These are phyloP conservation scores for Alternaria dauci DNA, from an alignment of 2,329 filamentous ascomycete species.

Conservation along the genomic window DNA sequence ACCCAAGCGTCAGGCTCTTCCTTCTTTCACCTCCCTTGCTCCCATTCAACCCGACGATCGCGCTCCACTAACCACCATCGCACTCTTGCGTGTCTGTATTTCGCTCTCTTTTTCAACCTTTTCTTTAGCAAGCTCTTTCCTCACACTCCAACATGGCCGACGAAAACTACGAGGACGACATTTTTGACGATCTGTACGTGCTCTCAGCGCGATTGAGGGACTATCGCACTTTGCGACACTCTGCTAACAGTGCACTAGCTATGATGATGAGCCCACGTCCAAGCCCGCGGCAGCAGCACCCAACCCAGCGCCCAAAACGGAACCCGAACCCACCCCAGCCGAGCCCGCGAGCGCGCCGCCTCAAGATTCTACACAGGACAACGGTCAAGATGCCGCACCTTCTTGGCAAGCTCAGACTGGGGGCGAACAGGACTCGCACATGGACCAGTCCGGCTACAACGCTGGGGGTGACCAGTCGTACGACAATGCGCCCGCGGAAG, in stretches of 20 bases:
- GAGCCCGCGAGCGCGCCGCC: slow-evolving; percentile 29
- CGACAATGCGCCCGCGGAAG: slow-evolving; percentile 43
- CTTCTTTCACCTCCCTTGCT: slow-evolving; percentile 21
- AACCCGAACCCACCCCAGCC: slow-evolving; percentile 32
- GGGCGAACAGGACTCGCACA: slow-evolving; percentile 39
- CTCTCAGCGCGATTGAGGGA: slow-evolving; percentile 5
- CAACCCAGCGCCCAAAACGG: slow-evolving; percentile 25
- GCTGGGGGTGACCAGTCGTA: slow-evolving; percentile 42
- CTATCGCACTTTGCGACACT: background rate
- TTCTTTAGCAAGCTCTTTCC: background rate
- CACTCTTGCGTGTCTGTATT: background rate
- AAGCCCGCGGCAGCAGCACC: slow-evolving; percentile 40
- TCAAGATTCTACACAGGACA: slow-evolving; percentile 26
- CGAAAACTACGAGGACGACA: slow-evolving; percentile 89
- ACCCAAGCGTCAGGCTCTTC: slow-evolving; percentile 34
- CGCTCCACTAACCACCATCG: background rate
- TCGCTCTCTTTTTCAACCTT: background rate
- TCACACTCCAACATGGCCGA: slow-evolving; percentile 70
- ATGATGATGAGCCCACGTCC: slow-evolving; percentile 51
- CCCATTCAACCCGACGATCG: background rate
- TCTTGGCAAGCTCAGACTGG: slow-evolving; percentile 31
- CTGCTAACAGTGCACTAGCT: slow-evolving; percentile 44
- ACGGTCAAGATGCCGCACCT: slow-evolving; percentile 23
- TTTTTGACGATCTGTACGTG: slow-evolving; percentile 92
- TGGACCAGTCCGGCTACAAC: slow-evolving; percentile 42